Evolutionary conservation across 176 grass and related monocot genomes (phyloP), one percentile per base, ranked within the genome.

Genomic region (Pontederia crassipes): DNA sequence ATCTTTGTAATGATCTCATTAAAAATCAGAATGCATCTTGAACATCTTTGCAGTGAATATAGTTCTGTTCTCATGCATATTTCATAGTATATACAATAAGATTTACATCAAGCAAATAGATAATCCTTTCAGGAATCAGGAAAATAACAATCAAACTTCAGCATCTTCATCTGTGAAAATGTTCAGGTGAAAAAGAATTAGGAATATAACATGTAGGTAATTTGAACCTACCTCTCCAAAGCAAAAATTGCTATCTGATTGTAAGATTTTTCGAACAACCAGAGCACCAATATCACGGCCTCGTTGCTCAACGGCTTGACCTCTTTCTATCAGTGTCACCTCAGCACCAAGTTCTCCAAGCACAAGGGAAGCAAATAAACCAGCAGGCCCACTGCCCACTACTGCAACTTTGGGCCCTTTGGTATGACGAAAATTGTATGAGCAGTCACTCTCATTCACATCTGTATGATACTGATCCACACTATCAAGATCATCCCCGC

Each of bases 241-340:
- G 64, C 92, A 90, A 81, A 90, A 96, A 72, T 96, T 96, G 62
- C 92, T 96, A 65, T 97, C 92, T 35, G 72, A 70, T 46, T 81
- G 78, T 46, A 97, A 70, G 63, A 97, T 66, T 73, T 61, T 74
- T 72, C 92, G 77, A 73, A 97, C 92, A 74, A 86, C 87, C 60
- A 97, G 67, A 49, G 92, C 92, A 57, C 92, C 92, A 88, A 97
- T 97, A 73, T 90, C 92, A 70, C 84, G 81, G 24, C 92, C 92
- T 82, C 92, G 82, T 80, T 85, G 72, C 73, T 97, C 92, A 68
- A 97, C 92, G 45, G 92, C 58, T 69, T 97, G 83, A 57, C 92
- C 92, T 75, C 87, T 89, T 73, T 97, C 92, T 56, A 97, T 67
- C 75, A 97, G 82, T 27, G 87, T 97, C 71, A 97, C 92, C 52